Evolutionary conservation across 768 basidiomycete species (phyloP), one percentile per base, ranked within the genome.

Genomic region (Amanita jacksonii): DNA sequence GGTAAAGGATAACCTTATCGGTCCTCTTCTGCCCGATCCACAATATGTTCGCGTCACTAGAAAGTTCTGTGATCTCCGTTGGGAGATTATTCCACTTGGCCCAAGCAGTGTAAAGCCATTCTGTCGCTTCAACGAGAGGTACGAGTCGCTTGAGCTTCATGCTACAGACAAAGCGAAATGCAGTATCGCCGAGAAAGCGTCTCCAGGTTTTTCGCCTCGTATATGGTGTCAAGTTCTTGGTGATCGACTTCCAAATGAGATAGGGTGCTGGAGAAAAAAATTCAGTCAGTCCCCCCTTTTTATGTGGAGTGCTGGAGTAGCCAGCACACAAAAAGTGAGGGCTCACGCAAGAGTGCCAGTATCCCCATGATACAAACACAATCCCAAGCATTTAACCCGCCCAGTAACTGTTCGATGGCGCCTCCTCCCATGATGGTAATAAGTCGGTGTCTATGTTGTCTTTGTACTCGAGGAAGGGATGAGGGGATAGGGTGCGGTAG

Each of bases 1-100:
- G 31, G 38, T 59, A 65, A 3, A 64, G 33, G 2, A 66, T 47
- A 1, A 67, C 62, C 6, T 56, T 56, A 3, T 63, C 62, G 1
- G 58, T 56, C 25, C 56, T 51, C 23, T 57, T 60, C 8, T 55
- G 49, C 20, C 63, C 60, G 35, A 65, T 47, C 66, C 66, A 67
- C 8, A 64, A 42, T 4, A 66, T 40, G 33, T 55, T 46, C 18
- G 56, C 49, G 34, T 55, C 54, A 25, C 57, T 52, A 4, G 52
- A 60, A 8, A 65, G 39, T 20, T 61, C 57, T 15, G 64, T 63
- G 24, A 62, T 48, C 4, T 45, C 41, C 3, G 30, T 20, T 28
- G 52, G 51, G 18, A 60, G 49, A 5, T 52, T 44, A 27, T 54
- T 47, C 10, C 41, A 30, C 46, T 58, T 59, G 22, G 50, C 46